A percentile compares a stretch with the other conserved stretches of the same genome.
These are phyloP conservation scores for Hypoxylon fuscum DNA, from an alignment of 495 filamentous ascomycete species.

Conservation along the genomic window DNA sequence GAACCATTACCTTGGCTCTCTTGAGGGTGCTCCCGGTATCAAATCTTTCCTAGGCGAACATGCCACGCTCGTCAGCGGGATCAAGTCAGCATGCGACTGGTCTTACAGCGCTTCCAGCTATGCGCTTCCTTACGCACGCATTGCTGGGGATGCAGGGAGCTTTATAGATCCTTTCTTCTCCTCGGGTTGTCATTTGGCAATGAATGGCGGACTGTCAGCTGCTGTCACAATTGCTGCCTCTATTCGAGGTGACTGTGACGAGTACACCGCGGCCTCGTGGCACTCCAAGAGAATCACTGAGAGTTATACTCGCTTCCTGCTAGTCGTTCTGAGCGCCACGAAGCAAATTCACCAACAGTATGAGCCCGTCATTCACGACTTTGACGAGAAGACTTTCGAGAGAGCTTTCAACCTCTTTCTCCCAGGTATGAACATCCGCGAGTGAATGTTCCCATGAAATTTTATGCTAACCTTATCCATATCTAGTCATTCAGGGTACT, in stretches of 20 bases:
- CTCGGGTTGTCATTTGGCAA: slow-evolving; percentile 60
- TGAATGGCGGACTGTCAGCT: slow-evolving; percentile 56
- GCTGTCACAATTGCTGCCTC: slow-evolving; percentile 49
- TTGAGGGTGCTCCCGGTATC: too few species aligned
- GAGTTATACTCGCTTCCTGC: slow-evolving; percentile 60
- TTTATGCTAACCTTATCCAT: background rate
- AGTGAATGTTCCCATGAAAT: too few species aligned
- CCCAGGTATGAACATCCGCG: slow-evolving; percentile 56
- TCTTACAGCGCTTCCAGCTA: slow-evolving; percentile 54
- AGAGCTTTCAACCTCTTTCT: slow-evolving; percentile 55
- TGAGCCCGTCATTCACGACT: slow-evolving; percentile 43
- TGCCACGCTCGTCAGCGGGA: slow-evolving; percentile 35
- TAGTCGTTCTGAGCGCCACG: slow-evolving; percentile 55
- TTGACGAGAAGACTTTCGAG: slow-evolving; percentile 57
- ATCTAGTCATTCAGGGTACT: slow-evolving; percentile 54
- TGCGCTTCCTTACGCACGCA: slow-evolving; percentile 46
- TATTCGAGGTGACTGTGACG: slow-evolving; percentile 48
- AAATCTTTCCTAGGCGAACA: background rate
- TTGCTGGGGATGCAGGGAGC: slow-evolving; percentile 56
- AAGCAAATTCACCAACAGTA: slow-evolving; percentile 57
- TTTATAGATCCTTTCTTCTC: slow-evolving; percentile 59
- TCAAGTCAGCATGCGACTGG: slow-evolving; percentile 53
- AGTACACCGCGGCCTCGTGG: slow-evolving; percentile 54
- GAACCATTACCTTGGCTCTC: too few species aligned
- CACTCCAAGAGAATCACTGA: slow-evolving; percentile 56